phyloP scores from a whole-genome alignment of 1,284 basidiomycete genomes.

The Thecaphora thlaspeos region DNA sequence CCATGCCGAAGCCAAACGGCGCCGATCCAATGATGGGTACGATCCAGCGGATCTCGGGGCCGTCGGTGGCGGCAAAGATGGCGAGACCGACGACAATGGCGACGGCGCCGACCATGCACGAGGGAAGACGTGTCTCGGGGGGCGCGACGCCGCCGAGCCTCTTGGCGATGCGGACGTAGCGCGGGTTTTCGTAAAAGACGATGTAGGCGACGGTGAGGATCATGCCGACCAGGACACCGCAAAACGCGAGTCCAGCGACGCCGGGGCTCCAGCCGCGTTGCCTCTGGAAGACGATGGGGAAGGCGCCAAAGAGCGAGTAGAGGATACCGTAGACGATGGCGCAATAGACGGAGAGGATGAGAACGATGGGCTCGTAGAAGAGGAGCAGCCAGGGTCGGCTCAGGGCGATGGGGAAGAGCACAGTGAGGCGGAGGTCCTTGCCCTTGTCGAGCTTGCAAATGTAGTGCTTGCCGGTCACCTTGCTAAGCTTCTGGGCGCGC shows the following conservation, averaged over 20 bases:
- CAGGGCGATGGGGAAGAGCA: slow-evolving; percentile 43
- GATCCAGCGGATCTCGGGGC: slow-evolving; percentile 56
- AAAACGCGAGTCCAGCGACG: slow-evolving; percentile 54
- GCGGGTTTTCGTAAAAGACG: slow-evolving; percentile 45
- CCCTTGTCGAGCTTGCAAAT: slow-evolving; percentile 49
- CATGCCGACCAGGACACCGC: slow-evolving; percentile 56
- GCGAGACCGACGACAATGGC: slow-evolving; percentile 59
- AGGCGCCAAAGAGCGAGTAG: slow-evolving; percentile 52
- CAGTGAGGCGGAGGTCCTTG: slow-evolving; percentile 31
- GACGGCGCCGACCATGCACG: slow-evolving; percentile 54
- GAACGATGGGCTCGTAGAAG: slow-evolving; percentile 74
- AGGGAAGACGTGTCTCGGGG: slow-evolving; percentile 42
- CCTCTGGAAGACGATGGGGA: slow-evolving; percentile 55
- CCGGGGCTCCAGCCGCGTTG: slow-evolving; percentile 48
- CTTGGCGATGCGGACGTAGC: slow-evolving; percentile 33
- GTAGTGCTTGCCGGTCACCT: slow-evolving; percentile 49
- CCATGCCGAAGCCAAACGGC: slow-evolving; percentile 46
- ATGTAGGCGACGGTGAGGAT: slow-evolving; percentile 40
- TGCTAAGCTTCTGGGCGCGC: slow-evolving; percentile 37
- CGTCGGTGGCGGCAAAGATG: slow-evolving; percentile 50
- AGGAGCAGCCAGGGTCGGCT: slow-evolving; percentile 59
- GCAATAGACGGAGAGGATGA: slow-evolving; percentile 70
- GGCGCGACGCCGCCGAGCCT: slow-evolving; percentile 47
- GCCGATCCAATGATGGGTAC: slow-evolving; percentile 36
- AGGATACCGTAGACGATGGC: slow-evolving; percentile 69